Evolutionary conservation across 352 stramenopile species (phyloP).

Genomic region (Globisporangium perplexum): DNA sequence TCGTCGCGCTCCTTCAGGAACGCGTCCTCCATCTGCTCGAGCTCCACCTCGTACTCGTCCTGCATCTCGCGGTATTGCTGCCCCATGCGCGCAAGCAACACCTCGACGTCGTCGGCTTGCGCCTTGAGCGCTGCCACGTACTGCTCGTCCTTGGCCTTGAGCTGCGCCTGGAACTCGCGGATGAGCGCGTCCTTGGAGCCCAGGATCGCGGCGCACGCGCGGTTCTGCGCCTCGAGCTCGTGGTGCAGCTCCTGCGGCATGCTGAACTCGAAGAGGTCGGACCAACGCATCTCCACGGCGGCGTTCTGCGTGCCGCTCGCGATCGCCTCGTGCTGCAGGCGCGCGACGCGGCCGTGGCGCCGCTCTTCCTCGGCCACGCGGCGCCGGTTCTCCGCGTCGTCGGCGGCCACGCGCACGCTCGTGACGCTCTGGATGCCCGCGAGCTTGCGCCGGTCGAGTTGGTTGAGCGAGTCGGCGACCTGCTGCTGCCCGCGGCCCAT

Average conservation of each 20-base stretch:
- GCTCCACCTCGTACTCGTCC: conserved; percentile 91
- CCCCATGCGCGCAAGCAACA: conserved; percentile 86
- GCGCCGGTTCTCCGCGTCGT: conserved; percentile 86
- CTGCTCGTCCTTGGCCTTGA: conserved; percentile 94
- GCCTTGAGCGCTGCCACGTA: conserved; percentile 91
- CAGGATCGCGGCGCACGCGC: conserved; percentile 87
- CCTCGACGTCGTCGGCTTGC: conserved; percentile 88
- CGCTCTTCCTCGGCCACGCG: conserved; percentile 89
- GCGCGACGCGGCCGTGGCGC: conserved; percentile 75
- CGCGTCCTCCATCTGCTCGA: conserved; percentile 91
- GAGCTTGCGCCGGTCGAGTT: conserved; percentile 68
- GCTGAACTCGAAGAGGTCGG: conserved; percentile 88
- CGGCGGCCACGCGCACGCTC: conserved; percentile 84
- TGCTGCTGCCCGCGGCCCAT: conserved; percentile 75
- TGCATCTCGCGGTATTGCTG: conserved; percentile 92
- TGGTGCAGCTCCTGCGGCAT: conserved; percentile 92
- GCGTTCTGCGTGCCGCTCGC: conserved; percentile 88
- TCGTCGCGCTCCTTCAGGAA: conserved; percentile 91
- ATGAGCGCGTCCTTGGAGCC: conserved; percentile 88
- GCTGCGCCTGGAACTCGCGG: conserved; percentile 85
- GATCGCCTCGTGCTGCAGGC: conserved; percentile 90
- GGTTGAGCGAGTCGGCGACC: conserved; percentile 70
- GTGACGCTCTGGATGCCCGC: conserved; percentile 88
- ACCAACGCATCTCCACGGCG: conserved; percentile 91
- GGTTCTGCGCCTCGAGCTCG: conserved; percentile 87